Percentiles rank a stretch among this genome's conserved stretches.
phyloP scores from a whole-genome alignment of 805 yeast species.

The Saccharomycopsis sp. region DNA sequence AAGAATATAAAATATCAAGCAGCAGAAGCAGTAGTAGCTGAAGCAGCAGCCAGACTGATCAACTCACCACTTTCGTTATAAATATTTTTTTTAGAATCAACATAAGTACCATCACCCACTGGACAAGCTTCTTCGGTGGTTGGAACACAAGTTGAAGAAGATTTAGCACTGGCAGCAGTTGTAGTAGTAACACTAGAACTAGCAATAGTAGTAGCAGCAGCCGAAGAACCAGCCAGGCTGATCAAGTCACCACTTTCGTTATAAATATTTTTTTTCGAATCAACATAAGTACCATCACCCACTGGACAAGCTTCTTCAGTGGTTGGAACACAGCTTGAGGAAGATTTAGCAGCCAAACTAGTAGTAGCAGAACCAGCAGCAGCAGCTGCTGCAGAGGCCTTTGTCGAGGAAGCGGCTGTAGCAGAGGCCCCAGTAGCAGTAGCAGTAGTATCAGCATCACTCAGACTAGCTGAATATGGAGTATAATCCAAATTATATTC shows the following conservation, averaged over 20 bases:
- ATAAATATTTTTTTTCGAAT: neutral
- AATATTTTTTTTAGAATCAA: neutral
- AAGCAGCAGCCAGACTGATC: neutral
- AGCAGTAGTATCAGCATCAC: too few relatives aligned
- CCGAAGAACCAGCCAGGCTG: neutral
- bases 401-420: too few relatives aligned
- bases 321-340: neutral
- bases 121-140: neutral
- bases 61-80: neutral
- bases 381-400: too few relatives aligned
- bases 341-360: too few relatives aligned
- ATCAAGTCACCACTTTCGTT: neutral
- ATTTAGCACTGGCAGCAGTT: neutral
- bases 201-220: neutral
- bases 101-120: neutral
- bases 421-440: too few relatives aligned
- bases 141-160: neutral
- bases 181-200: neutral
- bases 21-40: neutral
- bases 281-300: neutral
- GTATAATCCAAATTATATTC: too few relatives aligned
- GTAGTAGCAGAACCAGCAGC: too few relatives aligned
- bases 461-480: too few relatives aligned
- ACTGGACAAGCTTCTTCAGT: neutral
- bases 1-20: too few relatives aligned